Evolutionary conservation across 2,329 filamentous ascomycete species (phyloP).

Genomic region (Coniochaeta sp.): DNA sequence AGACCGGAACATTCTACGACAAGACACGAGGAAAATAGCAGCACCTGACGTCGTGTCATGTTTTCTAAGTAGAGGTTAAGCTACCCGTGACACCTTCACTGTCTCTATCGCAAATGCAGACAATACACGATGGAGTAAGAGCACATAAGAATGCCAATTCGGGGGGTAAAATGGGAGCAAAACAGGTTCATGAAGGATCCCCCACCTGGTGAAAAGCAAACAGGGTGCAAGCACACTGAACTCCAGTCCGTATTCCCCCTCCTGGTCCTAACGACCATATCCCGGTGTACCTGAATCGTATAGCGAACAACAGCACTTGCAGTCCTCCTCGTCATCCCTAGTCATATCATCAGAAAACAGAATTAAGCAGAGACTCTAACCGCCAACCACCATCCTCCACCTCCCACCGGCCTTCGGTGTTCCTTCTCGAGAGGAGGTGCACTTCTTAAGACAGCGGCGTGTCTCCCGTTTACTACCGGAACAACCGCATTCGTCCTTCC

Average conservation of each 20-base stretch:
- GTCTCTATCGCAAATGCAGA: not conserved
- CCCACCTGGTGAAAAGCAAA: not conserved
- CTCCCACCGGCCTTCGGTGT: not conserved
- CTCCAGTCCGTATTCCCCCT: not conserved
- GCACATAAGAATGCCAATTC: not conserved
- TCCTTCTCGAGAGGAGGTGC: not conserved
- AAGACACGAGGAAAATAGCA: not conserved
- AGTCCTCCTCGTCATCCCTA: not conserved
- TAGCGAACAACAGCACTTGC: not conserved
- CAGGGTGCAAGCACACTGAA: not conserved
- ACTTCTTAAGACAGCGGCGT: not conserved
- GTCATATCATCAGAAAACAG: not conserved
- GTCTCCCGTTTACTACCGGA: not conserved
- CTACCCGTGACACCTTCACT: not conserved
- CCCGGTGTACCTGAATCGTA: not conserved
- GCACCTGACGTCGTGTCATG: not conserved
- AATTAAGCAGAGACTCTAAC: not conserved
- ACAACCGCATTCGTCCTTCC: constrained; percentile 4
- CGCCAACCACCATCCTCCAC: not conserved
- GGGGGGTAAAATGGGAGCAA: not conserved
- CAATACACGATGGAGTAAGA: not conserved
- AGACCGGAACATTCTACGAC: not conserved
- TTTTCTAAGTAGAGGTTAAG: not conserved
- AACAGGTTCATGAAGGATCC: not conserved
- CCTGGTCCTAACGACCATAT: not conserved